Evolutionary conservation across 2,329 filamentous ascomycete genomes (phyloP).

Genomic region (Trichoderma pleuroti): DNA sequence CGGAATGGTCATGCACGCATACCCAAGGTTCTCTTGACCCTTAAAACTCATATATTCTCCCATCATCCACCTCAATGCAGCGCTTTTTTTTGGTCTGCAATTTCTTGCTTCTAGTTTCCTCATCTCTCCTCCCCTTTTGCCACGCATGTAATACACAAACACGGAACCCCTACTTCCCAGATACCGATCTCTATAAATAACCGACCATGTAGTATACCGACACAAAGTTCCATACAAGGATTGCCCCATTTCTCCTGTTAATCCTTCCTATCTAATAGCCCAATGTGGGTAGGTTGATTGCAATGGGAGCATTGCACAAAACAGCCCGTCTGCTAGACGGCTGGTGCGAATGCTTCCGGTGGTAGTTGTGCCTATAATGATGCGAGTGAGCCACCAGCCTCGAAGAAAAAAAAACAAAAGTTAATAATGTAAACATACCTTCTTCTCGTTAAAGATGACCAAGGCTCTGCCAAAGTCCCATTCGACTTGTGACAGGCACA

Average conservation of each 20-base stretch:
- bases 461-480: constrained; percentile 80
- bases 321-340: constrained; percentile 10
- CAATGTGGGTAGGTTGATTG: not conserved
- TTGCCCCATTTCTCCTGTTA: constrained; percentile 9
- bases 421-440: constrained; percentile 46
- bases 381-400: not conserved
- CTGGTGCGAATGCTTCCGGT: constrained; percentile 27
- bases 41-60: not conserved
- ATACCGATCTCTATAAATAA: constrained; percentile 12
- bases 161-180: not conserved
- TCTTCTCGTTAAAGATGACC: constrained; percentile 70
- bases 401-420: too few species aligned
- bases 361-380: constrained; percentile 26
- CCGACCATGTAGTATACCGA: not conserved
- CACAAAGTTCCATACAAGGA: constrained; percentile 3
- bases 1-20: not conserved
- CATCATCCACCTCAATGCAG: not conserved
- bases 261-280: constrained; percentile 6
- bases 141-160: constrained; percentile 5
- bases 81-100: not conserved
- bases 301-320: not conserved
- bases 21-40: not conserved
- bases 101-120: not conserved
- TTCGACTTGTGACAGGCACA: constrained; percentile 74
- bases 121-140: not conserved